These are phyloP conservation scores for Psilocybe cyanescens DNA, from an alignment of 768 basidiomycete genomes.

Conservation along the genomic window DNA sequence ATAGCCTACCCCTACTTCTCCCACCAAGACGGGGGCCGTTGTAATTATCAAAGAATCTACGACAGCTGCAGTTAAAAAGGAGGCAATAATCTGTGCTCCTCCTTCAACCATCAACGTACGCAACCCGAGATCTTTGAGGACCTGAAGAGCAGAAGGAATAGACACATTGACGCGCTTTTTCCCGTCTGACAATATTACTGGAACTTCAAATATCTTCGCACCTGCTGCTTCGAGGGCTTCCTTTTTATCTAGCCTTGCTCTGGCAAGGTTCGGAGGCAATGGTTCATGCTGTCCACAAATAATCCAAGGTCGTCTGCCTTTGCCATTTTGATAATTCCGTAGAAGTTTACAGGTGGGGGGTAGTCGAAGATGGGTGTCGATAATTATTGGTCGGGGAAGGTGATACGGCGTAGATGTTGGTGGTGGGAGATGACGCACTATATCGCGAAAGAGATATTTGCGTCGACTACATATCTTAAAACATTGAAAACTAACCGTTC, in stretches of 20 bases:
- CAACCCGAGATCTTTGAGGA: constrained; percentile 61
- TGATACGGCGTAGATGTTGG: constrained; percentile 39
- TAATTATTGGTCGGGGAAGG: constrained; percentile 82
- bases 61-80: constrained; percentile 56
- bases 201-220: constrained; percentile 61
- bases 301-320: constrained; percentile 76
- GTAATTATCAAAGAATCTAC: constrained; percentile 85
- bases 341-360: constrained; percentile 71
- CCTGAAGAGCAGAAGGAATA: constrained; percentile 51
- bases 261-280: constrained; percentile 27
- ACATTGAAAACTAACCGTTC: constrained; percentile 62
- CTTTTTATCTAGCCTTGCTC: constrained; percentile 37
- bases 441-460: background rate
- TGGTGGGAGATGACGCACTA: constrained; percentile 63
- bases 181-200: background rate
- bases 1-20: constrained; percentile 69
- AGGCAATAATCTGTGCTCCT: constrained; percentile 80
- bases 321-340: constrained; percentile 58
- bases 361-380: constrained; percentile 78
- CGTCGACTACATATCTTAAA: background rate
- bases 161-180: constrained; percentile 20
- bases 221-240: constrained; percentile 63
- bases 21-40: constrained; percentile 85
- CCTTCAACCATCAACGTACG: constrained; percentile 94
- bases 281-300: constrained; percentile 37